phyloP scores from a whole-genome alignment of 345 rosid genomes.

The Euphorbia pulcherrima region DNA sequence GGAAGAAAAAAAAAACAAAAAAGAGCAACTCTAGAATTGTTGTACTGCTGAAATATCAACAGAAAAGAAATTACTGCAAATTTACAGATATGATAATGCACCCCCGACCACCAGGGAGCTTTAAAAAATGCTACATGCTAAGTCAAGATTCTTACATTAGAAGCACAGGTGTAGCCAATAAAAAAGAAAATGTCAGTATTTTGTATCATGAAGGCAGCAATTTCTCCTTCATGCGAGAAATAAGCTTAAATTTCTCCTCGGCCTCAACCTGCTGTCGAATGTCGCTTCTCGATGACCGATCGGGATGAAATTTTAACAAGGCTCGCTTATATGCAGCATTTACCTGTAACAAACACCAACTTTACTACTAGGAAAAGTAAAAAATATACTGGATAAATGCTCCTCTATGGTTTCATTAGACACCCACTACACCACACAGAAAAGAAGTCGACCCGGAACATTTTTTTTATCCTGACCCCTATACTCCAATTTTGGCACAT shows the following conservation, averaged over 20 bases:
- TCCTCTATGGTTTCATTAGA: background rate
- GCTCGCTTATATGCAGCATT: conserved; percentile 72
- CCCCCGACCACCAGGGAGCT: background rate
- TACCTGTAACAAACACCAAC: conserved; percentile 47
- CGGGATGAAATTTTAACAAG: conserved; percentile 73
- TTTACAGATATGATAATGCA: conserved; percentile 13
- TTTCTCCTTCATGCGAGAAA: conserved; percentile 79
- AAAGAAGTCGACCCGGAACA: no score
- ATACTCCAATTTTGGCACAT: background rate
- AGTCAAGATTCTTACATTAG: no score
- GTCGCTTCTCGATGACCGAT: conserved; percentile 66
- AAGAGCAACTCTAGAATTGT: background rate
- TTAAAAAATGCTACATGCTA: background rate
- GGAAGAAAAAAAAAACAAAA: no score
- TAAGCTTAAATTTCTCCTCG: conserved; percentile 85
- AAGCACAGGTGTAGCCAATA: background rate
- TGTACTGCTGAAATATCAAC: background rate
- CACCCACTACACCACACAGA: background rate
- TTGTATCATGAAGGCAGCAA: conserved; percentile 33
- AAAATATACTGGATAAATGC: background rate
- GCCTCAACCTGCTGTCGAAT: conserved; percentile 75
- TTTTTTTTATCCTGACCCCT: no score
- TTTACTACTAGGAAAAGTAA: background rate
- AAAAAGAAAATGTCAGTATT: conserved; percentile 19
- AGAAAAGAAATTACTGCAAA: background rate